Base-by-base conservation (phyloP, 306 rosid genomes). In the Fagus crenata region DNA sequence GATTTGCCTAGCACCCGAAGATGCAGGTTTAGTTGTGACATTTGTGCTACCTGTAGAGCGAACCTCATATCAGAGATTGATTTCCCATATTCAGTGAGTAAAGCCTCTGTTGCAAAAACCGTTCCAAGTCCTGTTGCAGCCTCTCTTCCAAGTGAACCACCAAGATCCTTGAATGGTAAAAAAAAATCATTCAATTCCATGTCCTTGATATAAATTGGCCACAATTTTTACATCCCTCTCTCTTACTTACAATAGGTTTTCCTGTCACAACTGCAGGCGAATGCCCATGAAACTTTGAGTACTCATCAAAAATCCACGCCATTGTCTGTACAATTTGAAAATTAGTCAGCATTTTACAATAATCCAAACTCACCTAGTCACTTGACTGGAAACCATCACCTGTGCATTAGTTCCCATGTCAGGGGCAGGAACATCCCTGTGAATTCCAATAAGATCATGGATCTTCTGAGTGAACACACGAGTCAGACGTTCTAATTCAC, bases 261-360 rank as follows among this genome's bases (percentile, higher is more conserved):
- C 92, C 96, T 0, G 96, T 91, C 77, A 87, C 92, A 65, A 91
- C 92, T 11, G 93, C 92, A 4, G 93, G 93, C 22, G 96, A 89
- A 79, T 89, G 87, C 8, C 96, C 93, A 53, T 89, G 93, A 86
- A 87, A 91, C 84, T 91, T 91, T 6, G 96, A 89, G 81, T 91
- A 91, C 85, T 91, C 96, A 58, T 91, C 92, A 18, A 91, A 84
- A 83, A 89, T 89, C 96, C 96, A 91, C n/a, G 96, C 96, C 96
- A 87, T 89, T 69, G 96, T 91, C 96, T 91, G 75, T 37, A 32
- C 28, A 72, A 46, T 51, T 77, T 3, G 49, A 64, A 54, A 58
- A 69, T 2, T 49, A 72, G 18, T 2, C 13, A 64, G 49, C 17
- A 39, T 14, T 2, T 39, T 22, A 40, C 43, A 11, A 35, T 2